These are phyloP conservation scores for Colletotrichum paranaense DNA, from an alignment of 2,329 filamentous ascomycete genomes.

Conservation along the genomic window DNA sequence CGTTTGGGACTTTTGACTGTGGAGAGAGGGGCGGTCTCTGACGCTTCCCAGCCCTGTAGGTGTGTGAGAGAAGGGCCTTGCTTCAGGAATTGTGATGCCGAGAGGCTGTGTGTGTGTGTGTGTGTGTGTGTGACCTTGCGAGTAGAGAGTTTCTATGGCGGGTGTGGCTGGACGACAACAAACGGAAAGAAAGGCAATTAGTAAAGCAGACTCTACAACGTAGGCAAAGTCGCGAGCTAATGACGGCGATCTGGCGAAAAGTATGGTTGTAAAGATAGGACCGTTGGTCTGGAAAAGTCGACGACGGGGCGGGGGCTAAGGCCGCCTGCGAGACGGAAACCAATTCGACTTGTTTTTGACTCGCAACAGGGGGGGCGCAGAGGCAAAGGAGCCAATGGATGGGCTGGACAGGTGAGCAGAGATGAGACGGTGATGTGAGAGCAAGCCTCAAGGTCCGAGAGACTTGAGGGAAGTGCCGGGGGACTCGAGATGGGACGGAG, in stretches of 20 bases:
- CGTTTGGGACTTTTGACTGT: conserved; percentile 1
- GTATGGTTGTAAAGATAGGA: neutral
- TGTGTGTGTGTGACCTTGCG: neutral
- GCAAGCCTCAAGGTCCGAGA: neutral
- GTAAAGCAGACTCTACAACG: neutral
- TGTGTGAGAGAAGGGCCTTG: conserved; percentile 1
- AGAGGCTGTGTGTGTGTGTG: conserved; percentile 17
- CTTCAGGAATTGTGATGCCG: conserved; percentile 24
- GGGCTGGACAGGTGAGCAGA: neutral
- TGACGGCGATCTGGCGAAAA: conserved; percentile 3
- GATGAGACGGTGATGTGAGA: conserved; percentile 21
- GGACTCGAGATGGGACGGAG: neutral
- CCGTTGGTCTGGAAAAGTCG: conserved; percentile 10
- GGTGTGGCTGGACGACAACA: neutral
- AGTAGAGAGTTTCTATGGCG: neutral
- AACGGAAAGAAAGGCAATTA: conserved; percentile 7
- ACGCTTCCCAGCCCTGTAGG: conserved; percentile 23
- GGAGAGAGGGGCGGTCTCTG: conserved; percentile 19
- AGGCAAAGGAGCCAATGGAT: neutral
- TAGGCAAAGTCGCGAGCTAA: conserved; percentile 17
- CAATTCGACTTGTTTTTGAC: conserved; percentile 3
- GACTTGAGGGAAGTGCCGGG: neutral
- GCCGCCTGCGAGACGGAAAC: conserved; percentile 24
- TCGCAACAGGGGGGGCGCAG: neutral
- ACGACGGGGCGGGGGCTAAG: neutral